A percentile compares a stretch with the other conserved stretches of the same genome.
Evolutionary conservation across 164 flowering plant genomes (phyloP).

Genomic region (Cinnamomum micranthum): DNA sequence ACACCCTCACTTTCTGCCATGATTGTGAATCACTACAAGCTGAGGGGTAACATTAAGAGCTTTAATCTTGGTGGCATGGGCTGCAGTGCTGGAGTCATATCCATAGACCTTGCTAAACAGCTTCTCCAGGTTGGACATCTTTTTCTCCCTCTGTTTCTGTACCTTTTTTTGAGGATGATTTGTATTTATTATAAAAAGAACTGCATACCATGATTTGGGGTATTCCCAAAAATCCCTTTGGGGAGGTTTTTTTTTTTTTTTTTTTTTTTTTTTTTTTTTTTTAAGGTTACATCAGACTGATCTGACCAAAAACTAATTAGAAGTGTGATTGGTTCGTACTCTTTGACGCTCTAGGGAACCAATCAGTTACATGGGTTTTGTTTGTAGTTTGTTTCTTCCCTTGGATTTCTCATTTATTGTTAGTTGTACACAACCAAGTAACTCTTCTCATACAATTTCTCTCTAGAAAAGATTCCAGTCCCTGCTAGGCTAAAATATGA

Average conservation of each 20-base stretch:
- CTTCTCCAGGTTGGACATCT: constrained; percentile 49
- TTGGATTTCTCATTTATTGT: no score
- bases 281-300: not conserved
- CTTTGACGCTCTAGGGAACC: not conserved
- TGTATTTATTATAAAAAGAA: no score
- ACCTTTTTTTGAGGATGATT: no score
- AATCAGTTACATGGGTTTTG: no score
- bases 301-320: no score
- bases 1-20: constrained; percentile 78
- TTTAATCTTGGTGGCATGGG: constrained; percentile 80
- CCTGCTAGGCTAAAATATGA: not conserved
- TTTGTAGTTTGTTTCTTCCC: no score
- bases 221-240: not conserved
- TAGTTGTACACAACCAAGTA: no score
- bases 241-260: no score
- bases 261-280: no score
- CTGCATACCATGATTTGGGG: not conserved
- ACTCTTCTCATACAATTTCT: no score
- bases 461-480: no score
- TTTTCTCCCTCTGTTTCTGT: not conserved
- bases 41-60: constrained; percentile 62
- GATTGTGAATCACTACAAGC: constrained; percentile 77
- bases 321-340: no score
- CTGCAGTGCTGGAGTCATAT: constrained; percentile 78
- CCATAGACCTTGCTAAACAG: constrained; percentile 69